phyloP scores from a whole-genome alignment of 1,284 basidiomycete species.

The Blastosporella zonata region DNA sequence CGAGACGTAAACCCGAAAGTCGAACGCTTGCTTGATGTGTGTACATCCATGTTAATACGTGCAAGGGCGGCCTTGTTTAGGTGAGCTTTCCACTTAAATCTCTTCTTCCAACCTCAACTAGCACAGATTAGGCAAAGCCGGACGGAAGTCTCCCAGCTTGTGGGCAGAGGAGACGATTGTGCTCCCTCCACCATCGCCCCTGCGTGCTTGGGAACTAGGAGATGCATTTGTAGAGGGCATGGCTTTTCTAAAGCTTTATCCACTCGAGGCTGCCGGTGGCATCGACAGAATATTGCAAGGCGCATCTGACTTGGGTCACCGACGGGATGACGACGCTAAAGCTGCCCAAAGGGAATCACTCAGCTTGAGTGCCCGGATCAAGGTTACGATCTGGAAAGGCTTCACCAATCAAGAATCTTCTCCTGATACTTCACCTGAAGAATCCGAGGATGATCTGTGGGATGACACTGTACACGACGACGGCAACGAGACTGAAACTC shows the following conservation, averaged over 20 bases:
- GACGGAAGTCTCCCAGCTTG: conserved; percentile 41
- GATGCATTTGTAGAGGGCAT: conserved; percentile 68
- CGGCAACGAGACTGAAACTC: conserved; percentile 43
- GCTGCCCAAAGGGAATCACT: conserved; percentile 30
- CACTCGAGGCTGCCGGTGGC: conserved; percentile 60
- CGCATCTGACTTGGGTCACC: conserved; percentile 54
- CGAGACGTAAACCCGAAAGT: conserved; percentile 58
- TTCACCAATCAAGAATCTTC: conserved; percentile 51
- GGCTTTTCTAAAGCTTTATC: conserved; percentile 60
- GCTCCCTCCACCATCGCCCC: conserved; percentile 41
- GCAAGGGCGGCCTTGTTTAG: conserved; percentile 51
- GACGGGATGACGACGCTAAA: conserved; percentile 41
- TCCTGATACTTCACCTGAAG: conserved; percentile 34
- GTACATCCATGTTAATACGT: conserved; percentile 63
- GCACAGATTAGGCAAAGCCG: conserved; percentile 52
- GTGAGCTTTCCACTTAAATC: conserved; percentile 35
- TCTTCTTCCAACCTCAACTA: conserved; percentile 2
- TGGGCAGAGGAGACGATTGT: conserved; percentile 50
- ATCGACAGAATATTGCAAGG: conserved; percentile 69
- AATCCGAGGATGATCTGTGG: conserved; percentile 31
- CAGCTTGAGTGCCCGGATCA: conserved; percentile 54
- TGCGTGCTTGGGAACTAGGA: conserved; percentile 52
- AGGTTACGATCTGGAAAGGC: conserved; percentile 65
- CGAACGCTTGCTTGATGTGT: conserved; percentile 65
- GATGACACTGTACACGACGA: conserved; percentile 31